Conservation (phyloP, 2,329 filamentous ascomycete species). For the Scytalidium lignicola region DNA sequence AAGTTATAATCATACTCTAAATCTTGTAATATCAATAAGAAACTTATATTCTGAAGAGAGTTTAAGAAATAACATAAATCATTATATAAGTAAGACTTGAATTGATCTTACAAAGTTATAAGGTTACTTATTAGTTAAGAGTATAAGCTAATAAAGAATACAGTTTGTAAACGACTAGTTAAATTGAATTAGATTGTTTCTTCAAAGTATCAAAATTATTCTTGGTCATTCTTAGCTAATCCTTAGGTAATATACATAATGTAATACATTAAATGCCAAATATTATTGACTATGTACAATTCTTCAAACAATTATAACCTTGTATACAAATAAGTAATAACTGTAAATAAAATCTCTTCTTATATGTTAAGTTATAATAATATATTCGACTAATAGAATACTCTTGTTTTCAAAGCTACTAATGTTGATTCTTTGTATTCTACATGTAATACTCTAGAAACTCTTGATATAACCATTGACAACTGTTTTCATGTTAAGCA, state of each 20-base stretch:
- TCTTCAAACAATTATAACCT: conserved; percentile 3
- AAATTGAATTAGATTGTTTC: too few relatives aligned
- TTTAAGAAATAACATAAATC: too few relatives aligned
- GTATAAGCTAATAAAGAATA: too few relatives aligned
- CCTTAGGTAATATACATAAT: conserved; percentile 3
- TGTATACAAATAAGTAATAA: conserved; percentile 3
- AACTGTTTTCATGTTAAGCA: not conserved
- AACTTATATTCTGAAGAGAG: too few relatives aligned
- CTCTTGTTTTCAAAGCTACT: not conserved
- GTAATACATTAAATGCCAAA: conserved; percentile 1
- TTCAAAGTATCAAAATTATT: too few relatives aligned
- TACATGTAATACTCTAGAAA: conserved; percentile 5
- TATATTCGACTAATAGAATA: conserved; percentile 3
- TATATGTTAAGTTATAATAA: conserved; percentile 3
- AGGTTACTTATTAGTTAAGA: conserved; percentile 42
- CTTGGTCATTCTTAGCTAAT: too few relatives aligned
- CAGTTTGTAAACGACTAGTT: too few relatives aligned
- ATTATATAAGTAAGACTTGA: too few relatives aligned
- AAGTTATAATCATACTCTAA: too few relatives aligned
- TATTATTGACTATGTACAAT: conserved; percentile 2
- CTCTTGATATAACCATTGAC: conserved; percentile 4
- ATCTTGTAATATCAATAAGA: too few relatives aligned
- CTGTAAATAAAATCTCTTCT: conserved; percentile 5
- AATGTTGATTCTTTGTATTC: not conserved
- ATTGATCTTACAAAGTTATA: too few relatives aligned